A percentile compares a stretch with the other conserved stretches of the same genome.
Evolutionary conservation across 2,329 filamentous ascomycete genomes (phyloP).

Genomic region (Ophiostoma tasmaniense): DNA sequence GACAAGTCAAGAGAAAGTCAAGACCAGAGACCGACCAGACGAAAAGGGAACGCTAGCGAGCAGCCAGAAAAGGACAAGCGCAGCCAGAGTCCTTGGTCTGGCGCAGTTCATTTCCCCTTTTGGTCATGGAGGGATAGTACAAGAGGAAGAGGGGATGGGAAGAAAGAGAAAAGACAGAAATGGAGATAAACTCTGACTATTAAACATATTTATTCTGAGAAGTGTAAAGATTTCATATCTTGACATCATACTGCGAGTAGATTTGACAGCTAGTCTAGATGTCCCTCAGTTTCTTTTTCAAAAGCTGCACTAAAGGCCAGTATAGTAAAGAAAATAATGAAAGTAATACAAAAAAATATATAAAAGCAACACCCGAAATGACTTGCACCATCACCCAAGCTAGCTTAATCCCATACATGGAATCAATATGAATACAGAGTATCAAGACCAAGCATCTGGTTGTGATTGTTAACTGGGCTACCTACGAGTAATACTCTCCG

Average conservation of each 20-base stretch:
- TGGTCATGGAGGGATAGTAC: neutral
- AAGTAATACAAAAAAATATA: too few relatives aligned
- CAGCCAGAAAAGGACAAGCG: constrained; percentile 2
- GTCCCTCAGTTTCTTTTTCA: neutral
- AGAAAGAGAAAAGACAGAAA: neutral
- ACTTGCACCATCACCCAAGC: too few relatives aligned
- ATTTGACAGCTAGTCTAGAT: neutral
- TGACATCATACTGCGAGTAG: neutral
- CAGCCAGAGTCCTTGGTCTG: neutral
- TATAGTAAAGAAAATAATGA: neutral
- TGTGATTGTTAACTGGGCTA: too few relatives aligned
- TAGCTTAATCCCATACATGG: too few relatives aligned
- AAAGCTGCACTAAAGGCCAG: too few relatives aligned
- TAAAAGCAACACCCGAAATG: too few relatives aligned
- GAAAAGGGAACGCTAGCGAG: constrained; percentile 1
- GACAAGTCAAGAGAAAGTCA: too few relatives aligned
- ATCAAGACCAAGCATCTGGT: too few relatives aligned
- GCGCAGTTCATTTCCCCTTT: constrained; percentile 7
- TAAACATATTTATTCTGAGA: too few relatives aligned
- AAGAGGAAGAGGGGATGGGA: neutral
- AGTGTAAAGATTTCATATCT: neutral
- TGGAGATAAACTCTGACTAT: neutral
- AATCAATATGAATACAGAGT: too few relatives aligned
- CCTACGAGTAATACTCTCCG: too few relatives aligned
- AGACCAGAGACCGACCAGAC: too few relatives aligned